A percentile compares a stretch with the other conserved stretches of the same genome.
phyloP scores from a whole-genome alignment of 108 stramenopile species.

The Thalassiosira profunda region DNA sequence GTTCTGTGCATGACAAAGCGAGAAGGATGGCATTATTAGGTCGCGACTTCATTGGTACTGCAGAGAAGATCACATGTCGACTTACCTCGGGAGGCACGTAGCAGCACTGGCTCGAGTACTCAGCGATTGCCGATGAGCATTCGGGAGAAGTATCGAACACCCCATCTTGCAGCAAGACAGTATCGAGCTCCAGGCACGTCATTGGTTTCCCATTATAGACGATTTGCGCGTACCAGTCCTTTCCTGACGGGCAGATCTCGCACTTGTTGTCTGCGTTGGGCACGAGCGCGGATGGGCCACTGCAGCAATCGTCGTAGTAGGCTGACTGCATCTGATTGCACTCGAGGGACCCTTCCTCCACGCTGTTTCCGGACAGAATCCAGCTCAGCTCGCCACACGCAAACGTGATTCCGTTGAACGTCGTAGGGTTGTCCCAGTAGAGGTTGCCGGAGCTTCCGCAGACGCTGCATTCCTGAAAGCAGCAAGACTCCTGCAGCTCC shows the following conservation, averaged over 20 bases:
- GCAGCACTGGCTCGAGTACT: conserved; percentile 42
- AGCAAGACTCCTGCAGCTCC: conserved; percentile 43
- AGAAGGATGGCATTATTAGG: no score
- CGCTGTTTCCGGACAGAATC: conserved; percentile 35
- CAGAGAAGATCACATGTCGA: no score
- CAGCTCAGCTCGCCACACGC: conserved; percentile 48
- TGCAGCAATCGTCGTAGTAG: conserved; percentile 44
- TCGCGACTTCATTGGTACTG: no score
- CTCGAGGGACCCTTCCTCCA: conserved; percentile 38
- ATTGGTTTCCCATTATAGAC: conserved; percentile 34
- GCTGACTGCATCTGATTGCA: conserved; percentile 29
- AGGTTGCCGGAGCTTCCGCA: conserved; percentile 24
- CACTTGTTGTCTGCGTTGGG: conserved; percentile 43
- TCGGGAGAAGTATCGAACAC: conserved; percentile 24
- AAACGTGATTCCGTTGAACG: conserved; percentile 38
- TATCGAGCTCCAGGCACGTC: conserved; percentile 52
- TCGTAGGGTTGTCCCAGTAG: conserved; percentile 46
- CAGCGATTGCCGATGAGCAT: conserved; percentile 20
- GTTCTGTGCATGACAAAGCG: no score
- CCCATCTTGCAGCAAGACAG: conserved; percentile 27
- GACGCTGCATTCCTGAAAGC: conserved; percentile 37
- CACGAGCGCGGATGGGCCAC: conserved; percentile 32
- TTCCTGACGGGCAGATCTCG: conserved; percentile 45
- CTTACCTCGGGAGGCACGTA: conserved; percentile 28
- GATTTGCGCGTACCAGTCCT: conserved; percentile 52